Percentiles rank a stretch among this genome's conserved stretches.
Conservation (phyloP, 345 rosid genomes). For the Bruguiera parviflora region DNA sequence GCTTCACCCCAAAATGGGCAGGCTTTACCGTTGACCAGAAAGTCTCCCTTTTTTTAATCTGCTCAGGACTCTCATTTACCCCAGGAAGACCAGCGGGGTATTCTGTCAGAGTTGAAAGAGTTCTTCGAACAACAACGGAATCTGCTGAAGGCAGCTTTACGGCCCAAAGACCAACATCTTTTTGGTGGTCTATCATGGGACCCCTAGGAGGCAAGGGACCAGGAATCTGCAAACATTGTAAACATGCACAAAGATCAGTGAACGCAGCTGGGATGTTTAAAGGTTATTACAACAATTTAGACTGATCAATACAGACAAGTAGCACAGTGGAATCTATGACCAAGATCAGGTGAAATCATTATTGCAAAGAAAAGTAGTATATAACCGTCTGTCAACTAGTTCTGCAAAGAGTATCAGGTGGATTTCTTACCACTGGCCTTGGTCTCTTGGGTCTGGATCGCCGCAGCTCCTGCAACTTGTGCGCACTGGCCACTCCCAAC, state of each 20-base stretch:
- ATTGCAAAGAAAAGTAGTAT: too few relatives aligned
- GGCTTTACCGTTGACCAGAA: constrained; percentile 79
- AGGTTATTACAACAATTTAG: not conserved
- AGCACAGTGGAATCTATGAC: not conserved
- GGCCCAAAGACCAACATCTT: constrained; percentile 76
- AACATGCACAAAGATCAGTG: not conserved
- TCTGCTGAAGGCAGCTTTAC: constrained; percentile 85
- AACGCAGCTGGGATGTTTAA: not conserved
- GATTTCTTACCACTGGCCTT: constrained; percentile 54
- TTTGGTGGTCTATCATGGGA: constrained; percentile 56
- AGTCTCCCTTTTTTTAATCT: constrained; percentile 49
- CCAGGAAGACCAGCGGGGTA: constrained; percentile 75
- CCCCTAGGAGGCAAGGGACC: constrained; percentile 68
- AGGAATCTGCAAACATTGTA: constrained; percentile 54
- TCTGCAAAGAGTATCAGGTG: not conserved
- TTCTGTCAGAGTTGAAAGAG: constrained; percentile 60
- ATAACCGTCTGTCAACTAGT: too few relatives aligned
- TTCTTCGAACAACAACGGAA: constrained; percentile 74
- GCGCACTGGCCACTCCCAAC: constrained; percentile 63
- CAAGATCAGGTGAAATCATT: too few relatives aligned
- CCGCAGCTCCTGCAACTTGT: constrained; percentile 59
- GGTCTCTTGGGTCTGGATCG: constrained; percentile 69
- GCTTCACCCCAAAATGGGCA: constrained; percentile 76
- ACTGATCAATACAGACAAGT: not conserved
- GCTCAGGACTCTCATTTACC: constrained; percentile 55